These are phyloP conservation scores for Vigna radiata DNA, from an alignment of 306 rosid species.

Conservation along the genomic window DNA sequence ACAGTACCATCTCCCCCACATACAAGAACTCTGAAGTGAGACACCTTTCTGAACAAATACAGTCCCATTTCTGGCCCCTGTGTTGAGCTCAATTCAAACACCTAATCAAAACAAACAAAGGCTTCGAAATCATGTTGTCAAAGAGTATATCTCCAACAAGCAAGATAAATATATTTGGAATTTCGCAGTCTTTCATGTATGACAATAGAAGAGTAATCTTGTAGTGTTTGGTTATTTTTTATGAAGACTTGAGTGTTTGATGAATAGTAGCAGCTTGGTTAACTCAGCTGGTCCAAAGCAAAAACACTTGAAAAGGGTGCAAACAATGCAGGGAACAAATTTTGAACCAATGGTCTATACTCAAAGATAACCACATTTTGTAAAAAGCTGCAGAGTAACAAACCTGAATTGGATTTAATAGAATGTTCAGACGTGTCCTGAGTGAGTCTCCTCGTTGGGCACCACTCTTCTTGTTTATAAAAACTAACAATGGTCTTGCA, in stretches of 20 bases:
- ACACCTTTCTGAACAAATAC: constrained; percentile 88
- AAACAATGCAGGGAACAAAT: constrained; percentile 20
- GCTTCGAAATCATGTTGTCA: constrained; percentile 23
- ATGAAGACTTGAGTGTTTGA: constrained; percentile 23
- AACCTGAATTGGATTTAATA: constrained; percentile 94
- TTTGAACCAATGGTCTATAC: constrained; percentile 24
- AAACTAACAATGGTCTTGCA: constrained; percentile 93
- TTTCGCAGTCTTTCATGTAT: constrained; percentile 30
- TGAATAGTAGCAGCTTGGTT: constrained; percentile 15
- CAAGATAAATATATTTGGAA: background rate
- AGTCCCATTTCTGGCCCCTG: constrained; percentile 94
- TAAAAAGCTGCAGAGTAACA: constrained; percentile 48
- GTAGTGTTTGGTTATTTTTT: constrained; percentile 17
- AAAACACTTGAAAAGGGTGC: constrained; percentile 31
- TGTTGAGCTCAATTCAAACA: constrained; percentile 88
- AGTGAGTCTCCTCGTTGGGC: constrained; percentile 98
- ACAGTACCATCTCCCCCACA: constrained; percentile 99
- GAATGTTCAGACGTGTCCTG: constrained; percentile 79
- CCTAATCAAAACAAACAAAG: constrained; percentile 58
- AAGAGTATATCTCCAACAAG: constrained; percentile 35
- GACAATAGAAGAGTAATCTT: constrained; percentile 28
- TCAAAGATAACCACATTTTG: constrained; percentile 35
- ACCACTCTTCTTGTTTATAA: constrained; percentile 98
- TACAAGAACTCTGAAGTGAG: constrained; percentile 93
- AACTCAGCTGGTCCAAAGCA: constrained; percentile 2